phyloP scores from a whole-genome alignment of 2,329 filamentous ascomycete genomes.

The Sordariomycetes sp. region DNA sequence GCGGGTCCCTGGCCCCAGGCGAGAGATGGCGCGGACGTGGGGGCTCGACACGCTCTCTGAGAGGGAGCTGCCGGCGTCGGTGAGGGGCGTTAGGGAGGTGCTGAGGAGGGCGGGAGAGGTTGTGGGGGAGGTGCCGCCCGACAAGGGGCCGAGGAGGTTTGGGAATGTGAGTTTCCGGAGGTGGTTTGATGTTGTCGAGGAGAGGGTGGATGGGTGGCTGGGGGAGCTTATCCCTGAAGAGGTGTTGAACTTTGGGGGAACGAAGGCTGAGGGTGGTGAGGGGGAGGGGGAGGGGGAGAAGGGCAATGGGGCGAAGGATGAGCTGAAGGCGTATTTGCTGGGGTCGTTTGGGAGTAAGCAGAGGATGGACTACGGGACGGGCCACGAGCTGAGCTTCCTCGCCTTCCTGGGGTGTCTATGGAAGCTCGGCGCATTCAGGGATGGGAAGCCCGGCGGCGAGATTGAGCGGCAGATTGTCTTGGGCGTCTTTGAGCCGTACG shows the following conservation, averaged over 20 bases:
- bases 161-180: conserved; percentile 83
- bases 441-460: conserved; percentile 34
- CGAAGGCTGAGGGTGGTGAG: conserved; percentile 4
- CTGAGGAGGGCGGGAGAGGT: conserved; percentile 51
- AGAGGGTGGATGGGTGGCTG: conserved; percentile 40
- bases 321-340: conserved; percentile 48
- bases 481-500: conserved; percentile 69
- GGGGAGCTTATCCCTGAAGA: conserved; percentile 14
- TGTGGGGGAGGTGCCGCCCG: conserved; percentile 69
- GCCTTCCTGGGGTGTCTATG: conserved; percentile 84
- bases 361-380: conserved; percentile 87
- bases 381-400: conserved; percentile 88
- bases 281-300: conserved; percentile 4
- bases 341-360: conserved; percentile 82
- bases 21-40: conserved; percentile 5
- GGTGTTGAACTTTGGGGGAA: conserved; percentile 6
- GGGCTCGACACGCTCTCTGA: conserved; percentile 1
- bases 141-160: conserved; percentile 76
- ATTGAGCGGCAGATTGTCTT: conserved; percentile 71
- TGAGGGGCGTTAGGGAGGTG: conserved; percentile 53
- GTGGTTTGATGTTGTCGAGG: conserved; percentile 63
- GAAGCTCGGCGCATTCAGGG: conserved; percentile 72
- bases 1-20: conserved; percentile 21
- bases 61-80: conserved; percentile 28
- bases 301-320: conserved; percentile 12